Evolutionary conservation across 2,329 filamentous ascomycete genomes (phyloP).

Genomic region (Didymella sp.): DNA sequence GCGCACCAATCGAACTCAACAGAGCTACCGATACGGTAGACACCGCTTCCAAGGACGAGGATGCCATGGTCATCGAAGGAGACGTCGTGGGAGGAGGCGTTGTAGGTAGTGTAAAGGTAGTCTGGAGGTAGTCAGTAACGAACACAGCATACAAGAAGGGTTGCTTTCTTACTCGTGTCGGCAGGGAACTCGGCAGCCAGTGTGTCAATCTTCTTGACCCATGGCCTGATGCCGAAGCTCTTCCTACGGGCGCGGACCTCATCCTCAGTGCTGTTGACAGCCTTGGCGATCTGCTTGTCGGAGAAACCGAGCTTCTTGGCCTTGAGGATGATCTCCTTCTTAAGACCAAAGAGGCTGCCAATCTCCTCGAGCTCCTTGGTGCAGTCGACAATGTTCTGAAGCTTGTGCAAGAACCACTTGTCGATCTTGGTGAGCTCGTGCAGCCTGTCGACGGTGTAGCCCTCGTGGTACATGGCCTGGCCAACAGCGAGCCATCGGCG

Average conservation of each 20-base stretch:
- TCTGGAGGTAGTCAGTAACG: constrained; percentile 17
- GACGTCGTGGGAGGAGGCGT: constrained; percentile 91
- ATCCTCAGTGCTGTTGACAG: constrained; percentile 85
- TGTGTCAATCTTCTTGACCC: constrained; percentile 98
- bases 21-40: constrained; percentile 96
- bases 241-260: constrained; percentile 85
- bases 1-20: constrained; percentile 99
- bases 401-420: constrained; percentile 99
- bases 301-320: constrained; percentile 99
- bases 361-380: constrained; percentile 83
- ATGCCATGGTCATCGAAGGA: constrained; percentile 91
- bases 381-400: constrained; percentile 95
- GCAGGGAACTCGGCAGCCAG: constrained; percentile 80
- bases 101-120: constrained; percentile 90
- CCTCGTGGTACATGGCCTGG: constrained; percentile 96
- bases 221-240: constrained; percentile 88
- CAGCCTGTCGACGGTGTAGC: constrained; percentile 89
- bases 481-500: constrained; percentile 97
- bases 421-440: constrained; percentile 98
- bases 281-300: constrained; percentile 89
- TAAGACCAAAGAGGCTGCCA: constrained; percentile 81
- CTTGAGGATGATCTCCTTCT: constrained; percentile 86
- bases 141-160: neutral
- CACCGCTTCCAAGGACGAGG: constrained; percentile 88
- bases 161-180: constrained; percentile 69